Percentiles rank a stretch among this genome's conserved stretches.
These are phyloP conservation scores for Actinidia chinensis DNA, from an alignment of 179 eudicot species.

Conservation along the genomic window DNA sequence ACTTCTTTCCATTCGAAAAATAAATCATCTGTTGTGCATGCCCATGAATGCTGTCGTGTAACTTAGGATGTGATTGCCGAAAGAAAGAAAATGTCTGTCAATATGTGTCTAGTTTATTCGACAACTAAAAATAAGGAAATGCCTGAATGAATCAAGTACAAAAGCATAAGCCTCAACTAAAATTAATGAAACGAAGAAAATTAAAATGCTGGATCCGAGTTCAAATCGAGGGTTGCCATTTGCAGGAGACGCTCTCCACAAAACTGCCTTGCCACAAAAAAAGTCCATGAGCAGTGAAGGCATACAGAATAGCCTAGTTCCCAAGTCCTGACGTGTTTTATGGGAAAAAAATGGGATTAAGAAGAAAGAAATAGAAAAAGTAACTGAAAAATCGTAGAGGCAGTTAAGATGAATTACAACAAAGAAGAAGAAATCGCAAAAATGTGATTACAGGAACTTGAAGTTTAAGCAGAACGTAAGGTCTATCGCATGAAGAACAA, in stretches of 20 bases:
- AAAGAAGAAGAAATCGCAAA: not conserved
- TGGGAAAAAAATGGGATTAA: not conserved
- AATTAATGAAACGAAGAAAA: not conserved
- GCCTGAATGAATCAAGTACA: not conserved
- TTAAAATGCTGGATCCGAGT: too few species aligned
- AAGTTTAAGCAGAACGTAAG: too few species aligned
- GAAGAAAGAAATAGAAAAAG: not conserved
- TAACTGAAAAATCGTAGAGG: not conserved
- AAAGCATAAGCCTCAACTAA: not conserved
- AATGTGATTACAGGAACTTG: not conserved
- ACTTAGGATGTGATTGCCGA: slow-evolving; percentile 1
- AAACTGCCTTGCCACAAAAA: slow-evolving; percentile 35
- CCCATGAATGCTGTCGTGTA: slow-evolving; percentile 24
- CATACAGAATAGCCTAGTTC: slow-evolving; percentile 46
- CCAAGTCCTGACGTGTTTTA: slow-evolving; percentile 28
- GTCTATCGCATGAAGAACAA: too few species aligned
- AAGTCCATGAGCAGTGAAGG: slow-evolving; percentile 42
- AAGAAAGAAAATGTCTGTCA: not conserved
- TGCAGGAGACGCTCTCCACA: slow-evolving; percentile 31
- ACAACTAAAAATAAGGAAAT: not conserved
- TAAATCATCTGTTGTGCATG: slow-evolving; percentile 26
- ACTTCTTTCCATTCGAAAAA: slow-evolving; percentile 3
- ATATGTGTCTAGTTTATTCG: not conserved
- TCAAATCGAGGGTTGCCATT: slow-evolving; percentile 21
- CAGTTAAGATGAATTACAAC: too few species aligned